Evolutionary conservation across 345 rosid genomes (phyloP).

Genomic region (Reutealis trisperma): DNA sequence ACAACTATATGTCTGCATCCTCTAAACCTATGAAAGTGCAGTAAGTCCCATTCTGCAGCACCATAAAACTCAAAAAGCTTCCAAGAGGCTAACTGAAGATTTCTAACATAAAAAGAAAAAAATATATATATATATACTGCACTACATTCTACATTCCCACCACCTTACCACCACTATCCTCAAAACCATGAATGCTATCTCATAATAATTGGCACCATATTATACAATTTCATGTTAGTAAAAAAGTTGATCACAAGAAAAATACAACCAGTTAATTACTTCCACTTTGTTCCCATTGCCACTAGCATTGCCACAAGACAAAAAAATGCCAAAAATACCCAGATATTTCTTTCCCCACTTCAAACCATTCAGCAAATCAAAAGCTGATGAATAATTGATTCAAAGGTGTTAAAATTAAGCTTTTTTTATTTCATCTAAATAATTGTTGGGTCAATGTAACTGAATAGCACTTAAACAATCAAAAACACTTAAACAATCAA

Average conservation of each 20-base stretch:
- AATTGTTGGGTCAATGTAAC: no score
- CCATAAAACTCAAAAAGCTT: background rate
- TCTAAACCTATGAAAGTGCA: background rate
- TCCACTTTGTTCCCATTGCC: background rate
- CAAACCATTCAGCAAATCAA: background rate
- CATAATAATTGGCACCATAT: background rate
- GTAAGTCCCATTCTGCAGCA: background rate
- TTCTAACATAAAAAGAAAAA: background rate
- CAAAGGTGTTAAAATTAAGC: background rate
- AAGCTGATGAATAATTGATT: background rate
- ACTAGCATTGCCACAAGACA: background rate
- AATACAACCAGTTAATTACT: background rate
- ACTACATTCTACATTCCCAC: background rate
- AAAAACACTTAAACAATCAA: background rate
- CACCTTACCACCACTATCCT: background rate
- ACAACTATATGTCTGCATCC: background rate
- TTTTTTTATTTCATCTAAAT: background rate
- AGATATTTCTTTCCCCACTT: background rate
- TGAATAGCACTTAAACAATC: background rate
- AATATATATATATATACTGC: background rate
- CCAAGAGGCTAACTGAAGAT: background rate
- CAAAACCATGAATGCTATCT: background rate
- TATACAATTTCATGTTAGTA: background rate
- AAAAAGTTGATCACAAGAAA: background rate
- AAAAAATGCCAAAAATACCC: no score